phyloP scores from a whole-genome alignment of 2,329 filamentous ascomycete genomes.

The Penicillium griseofulvum region DNA sequence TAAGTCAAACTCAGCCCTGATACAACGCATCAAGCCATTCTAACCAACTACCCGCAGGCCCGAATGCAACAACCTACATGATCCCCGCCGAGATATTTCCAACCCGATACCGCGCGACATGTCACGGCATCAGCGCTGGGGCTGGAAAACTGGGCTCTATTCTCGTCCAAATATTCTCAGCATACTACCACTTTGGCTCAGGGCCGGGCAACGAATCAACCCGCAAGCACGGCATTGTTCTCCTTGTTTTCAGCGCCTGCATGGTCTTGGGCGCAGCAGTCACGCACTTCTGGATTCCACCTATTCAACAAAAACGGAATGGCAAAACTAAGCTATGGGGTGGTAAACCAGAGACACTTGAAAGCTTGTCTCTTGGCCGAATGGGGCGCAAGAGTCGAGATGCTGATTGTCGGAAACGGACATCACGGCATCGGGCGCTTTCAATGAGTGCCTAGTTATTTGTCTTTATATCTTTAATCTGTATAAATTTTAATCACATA shows the following conservation, averaged over 20 bases:
- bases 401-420: constrained; percentile 23
- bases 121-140: constrained; percentile 55
- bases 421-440: constrained; percentile 16
- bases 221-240: constrained; percentile 39
- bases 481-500: background rate
- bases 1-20: constrained; percentile 11
- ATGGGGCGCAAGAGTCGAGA: constrained; percentile 38
- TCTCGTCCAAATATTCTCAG: constrained; percentile 41
- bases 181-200: constrained; percentile 41
- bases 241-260: constrained; percentile 42
- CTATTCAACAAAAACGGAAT: constrained; percentile 32
- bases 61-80: constrained; percentile 45
- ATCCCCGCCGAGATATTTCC: constrained; percentile 59
- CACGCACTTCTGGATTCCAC: constrained; percentile 43
- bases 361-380: constrained; percentile 40
- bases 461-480: background rate
- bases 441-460: constrained; percentile 18
- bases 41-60: constrained; percentile 24
- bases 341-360: constrained; percentile 39
- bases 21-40: background rate
- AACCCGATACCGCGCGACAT: constrained; percentile 54
- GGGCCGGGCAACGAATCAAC: constrained; percentile 33
- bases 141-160: constrained; percentile 54
- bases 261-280: constrained; percentile 44
- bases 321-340: constrained; percentile 32